Percentiles rank a stretch among this genome's conserved stretches.
Evolutionary conservation across 1,284 basidiomycete genomes (phyloP).

Genomic region (Cryptococcus hybrid): DNA sequence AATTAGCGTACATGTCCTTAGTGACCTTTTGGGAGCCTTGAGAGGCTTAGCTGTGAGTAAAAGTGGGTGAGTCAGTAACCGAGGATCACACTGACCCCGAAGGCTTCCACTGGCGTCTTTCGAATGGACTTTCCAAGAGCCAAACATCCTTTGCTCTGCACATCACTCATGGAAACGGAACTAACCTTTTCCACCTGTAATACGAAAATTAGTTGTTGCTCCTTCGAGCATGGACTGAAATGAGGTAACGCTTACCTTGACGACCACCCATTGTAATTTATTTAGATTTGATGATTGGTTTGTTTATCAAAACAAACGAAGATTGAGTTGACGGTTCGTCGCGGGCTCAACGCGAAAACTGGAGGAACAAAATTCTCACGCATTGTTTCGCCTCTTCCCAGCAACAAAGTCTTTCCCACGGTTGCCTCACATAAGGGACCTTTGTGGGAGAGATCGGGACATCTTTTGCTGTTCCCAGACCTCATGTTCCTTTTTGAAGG

Average conservation of each 20-base stretch:
- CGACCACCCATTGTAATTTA: constrained; percentile 11
- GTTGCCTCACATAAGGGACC: too few relatives aligned
- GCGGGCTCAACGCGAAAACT: too few relatives aligned
- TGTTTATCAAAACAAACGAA: too few relatives aligned
- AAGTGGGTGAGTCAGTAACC: not conserved
- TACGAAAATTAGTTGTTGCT: not conserved
- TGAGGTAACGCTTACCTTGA: constrained; percentile 11
- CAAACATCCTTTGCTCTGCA: not conserved
- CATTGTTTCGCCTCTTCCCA: too few relatives aligned
- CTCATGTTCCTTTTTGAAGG: too few relatives aligned
- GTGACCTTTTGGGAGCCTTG: constrained; percentile 22
- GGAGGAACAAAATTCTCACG: too few relatives aligned
- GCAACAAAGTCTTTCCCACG: too few relatives aligned
- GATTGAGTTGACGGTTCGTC: too few relatives aligned
- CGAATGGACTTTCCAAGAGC: not conserved
- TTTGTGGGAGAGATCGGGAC: too few relatives aligned
- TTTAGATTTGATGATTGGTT: too few relatives aligned
- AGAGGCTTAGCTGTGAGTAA: constrained; percentile 16
- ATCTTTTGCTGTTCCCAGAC: too few relatives aligned
- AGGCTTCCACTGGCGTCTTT: too few relatives aligned
- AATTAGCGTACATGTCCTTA: constrained; percentile 19
- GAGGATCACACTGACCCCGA: not conserved
- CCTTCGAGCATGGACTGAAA: not conserved
- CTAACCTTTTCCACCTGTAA: constrained; percentile 20
- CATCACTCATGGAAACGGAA: not conserved